Evolutionary conservation across 2,329 filamentous ascomycete genomes (phyloP), one percentile per base, ranked within the genome.

Genomic region (Helicocarpus griseus): DNA sequence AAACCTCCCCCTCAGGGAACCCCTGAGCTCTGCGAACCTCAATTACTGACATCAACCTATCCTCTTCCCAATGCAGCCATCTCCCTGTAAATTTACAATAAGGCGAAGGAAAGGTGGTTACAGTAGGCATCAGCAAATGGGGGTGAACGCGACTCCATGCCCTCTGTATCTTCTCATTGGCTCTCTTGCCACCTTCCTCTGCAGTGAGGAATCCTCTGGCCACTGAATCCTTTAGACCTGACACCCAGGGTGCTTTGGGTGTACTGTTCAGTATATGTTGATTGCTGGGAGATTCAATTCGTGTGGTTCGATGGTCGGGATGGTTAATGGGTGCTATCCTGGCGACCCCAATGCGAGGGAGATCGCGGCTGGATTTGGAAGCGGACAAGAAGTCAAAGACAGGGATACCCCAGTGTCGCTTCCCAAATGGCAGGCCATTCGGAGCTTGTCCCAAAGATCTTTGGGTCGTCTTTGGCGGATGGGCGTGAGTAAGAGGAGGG

Each of bases 11-110:
- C 51, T 91, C 85, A 0, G 74, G 80, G 38, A 86, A 81, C 0
- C 85, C 84, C 63, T 93, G 87, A 0, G 82, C 83, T 1, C 85
- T 72, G 1, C 84, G 70, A 0, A 75, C 78, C 64, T 93, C 88
- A 70, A 84, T 73, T 2, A 91, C 65, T 0, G 77, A 82, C 0
- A 87, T 59, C 0, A 76, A 66, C 0, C 88, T 74, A 17, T 77
- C 69, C 55, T 90, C 76, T 0, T 71, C 61, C 80, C 84, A 90
- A 62, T 93, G 87, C 5, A 88, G 56, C 0, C 69, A 61, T 0
- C 69, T 65, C 0, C 85, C 81, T 1, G 71, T 69, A 8, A 80
- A 77, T 0, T 74, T 70, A 59, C 89, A 84, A 0, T 71, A 68
- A 0, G 78, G 73, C 0, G 59, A 58, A 21, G 76, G 65, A 0